Evolutionary conservation across 176 grass and related monocot genomes (phyloP).

Genomic region (Triticum monococcum): DNA sequence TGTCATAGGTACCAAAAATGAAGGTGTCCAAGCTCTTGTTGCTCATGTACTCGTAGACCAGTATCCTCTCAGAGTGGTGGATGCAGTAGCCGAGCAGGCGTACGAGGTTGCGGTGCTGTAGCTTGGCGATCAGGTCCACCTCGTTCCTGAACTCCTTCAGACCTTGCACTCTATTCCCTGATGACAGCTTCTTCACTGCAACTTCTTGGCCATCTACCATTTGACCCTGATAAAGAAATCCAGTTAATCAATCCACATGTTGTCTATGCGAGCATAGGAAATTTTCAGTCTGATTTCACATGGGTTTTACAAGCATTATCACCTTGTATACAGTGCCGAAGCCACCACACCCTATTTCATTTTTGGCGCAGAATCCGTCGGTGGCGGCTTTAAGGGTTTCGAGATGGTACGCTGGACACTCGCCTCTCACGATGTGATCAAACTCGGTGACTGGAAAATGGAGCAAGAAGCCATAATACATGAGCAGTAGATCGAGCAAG

Average conservation of each 20-base stretch:
- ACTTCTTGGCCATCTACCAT: conserved; percentile 54
- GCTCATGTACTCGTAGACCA: conserved; percentile 66
- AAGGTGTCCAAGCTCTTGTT: conserved; percentile 70
- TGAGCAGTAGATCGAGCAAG: background rate
- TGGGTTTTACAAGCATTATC: background rate
- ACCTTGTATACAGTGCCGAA: conserved; percentile 65
- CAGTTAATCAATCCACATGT: background rate
- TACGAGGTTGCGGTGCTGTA: conserved; percentile 74
- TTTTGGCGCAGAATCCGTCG: conserved; percentile 23
- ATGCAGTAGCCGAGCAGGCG: conserved; percentile 64
- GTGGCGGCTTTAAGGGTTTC: conserved; percentile 39
- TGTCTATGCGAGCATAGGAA: no score
- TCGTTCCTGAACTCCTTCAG: conserved; percentile 73
- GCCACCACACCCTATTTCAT: conserved; percentile 52
- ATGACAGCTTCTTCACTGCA: conserved; percentile 56
- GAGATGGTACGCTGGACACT: conserved; percentile 44
- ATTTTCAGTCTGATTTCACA: background rate
- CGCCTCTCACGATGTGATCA: conserved; percentile 5
- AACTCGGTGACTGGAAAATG: background rate
- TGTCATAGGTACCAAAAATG: conserved; percentile 38
- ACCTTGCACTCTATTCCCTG: conserved; percentile 31
- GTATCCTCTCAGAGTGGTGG: conserved; percentile 36
- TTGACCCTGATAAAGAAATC: conserved; percentile 17
- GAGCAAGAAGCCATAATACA: background rate
- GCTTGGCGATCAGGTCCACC: conserved; percentile 54